Conservation (phyloP, 352 stramenopile species). For the Pythium chondricola region DNA sequence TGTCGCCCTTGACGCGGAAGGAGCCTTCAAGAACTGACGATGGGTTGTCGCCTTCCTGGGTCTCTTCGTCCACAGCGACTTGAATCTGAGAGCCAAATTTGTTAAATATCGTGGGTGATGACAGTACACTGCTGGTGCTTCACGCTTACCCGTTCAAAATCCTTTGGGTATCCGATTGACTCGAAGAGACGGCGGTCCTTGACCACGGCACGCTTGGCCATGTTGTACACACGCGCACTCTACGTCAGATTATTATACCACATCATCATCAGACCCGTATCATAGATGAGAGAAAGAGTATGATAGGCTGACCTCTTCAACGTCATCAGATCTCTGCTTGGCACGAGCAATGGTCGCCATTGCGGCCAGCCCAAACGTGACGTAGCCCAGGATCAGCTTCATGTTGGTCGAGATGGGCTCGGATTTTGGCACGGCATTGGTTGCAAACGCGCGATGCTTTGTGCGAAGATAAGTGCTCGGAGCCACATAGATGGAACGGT, state of each 20-base stretch:
- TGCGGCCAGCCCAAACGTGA: conserved; percentile 40
- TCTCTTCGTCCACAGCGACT: background rate
- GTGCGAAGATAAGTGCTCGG: too few relatives aligned
- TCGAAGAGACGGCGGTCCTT: conserved; percentile 74
- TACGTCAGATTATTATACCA: too few relatives aligned
- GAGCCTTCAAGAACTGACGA: conserved; percentile 22
- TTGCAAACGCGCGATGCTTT: too few relatives aligned
- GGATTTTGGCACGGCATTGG: too few relatives aligned
- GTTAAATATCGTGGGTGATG: background rate
- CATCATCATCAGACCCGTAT: too few relatives aligned
- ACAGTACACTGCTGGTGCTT: too few relatives aligned
- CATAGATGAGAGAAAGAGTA: background rate
- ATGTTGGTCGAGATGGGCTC: conserved; percentile 40
- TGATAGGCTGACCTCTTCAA: conserved; percentile 31
- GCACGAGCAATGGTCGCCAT: conserved; percentile 55
- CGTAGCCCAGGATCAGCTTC: conserved; percentile 51
- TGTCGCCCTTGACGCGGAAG: conserved; percentile 55
- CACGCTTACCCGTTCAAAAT: conserved; percentile 36
- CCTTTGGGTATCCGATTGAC: conserved; percentile 63
- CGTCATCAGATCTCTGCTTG: conserved; percentile 43
- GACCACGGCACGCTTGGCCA: conserved; percentile 66
- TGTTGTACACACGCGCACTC: conserved; percentile 65
- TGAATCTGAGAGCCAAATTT: background rate
- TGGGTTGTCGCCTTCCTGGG: background rate
- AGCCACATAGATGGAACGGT: too few relatives aligned